Evolutionary conservation across 495 filamentous ascomycete genomes (phyloP), one percentile per base, ranked within the genome.

Genomic region (Penicillium samsonianum): DNA sequence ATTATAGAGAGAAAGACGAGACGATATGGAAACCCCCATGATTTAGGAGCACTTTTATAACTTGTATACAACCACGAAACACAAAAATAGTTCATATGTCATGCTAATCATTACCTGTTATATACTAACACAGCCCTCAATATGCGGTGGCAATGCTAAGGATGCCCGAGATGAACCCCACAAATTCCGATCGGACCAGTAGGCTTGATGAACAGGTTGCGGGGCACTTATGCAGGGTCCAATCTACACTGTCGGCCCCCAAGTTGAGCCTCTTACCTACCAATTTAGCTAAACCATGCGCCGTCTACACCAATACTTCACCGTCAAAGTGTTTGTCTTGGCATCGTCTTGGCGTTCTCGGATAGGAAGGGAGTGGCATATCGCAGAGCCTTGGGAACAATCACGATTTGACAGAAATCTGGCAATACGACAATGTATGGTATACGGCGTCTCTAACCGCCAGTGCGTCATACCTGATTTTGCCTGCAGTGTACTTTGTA

Each of bases 61-160:
- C n/a, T n/a, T n/a, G n/a, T n/a, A n/a, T n/a, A n/a, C n/a, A n/a
- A n/a, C n/a, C n/a, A n/a, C n/a, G n/a, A 41, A 11, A 8, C 4
- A 7, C 7, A 42, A 42, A 20, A 40, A 16, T 7, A 2, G 42
- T 48, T 26, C 35, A 19, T 31, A 37, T 12, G 22, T 40, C 40
- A 38, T 37, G 48, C 5, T 26, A 20, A 62, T 62, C 60, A 55
- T 51, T 62, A 12, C 60, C 50, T 23, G 20, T 55, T 47, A 23
- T 30, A 45, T 23, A 8, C 17, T 25, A 25, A 49, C 60, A 62
- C 60, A 62, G 60, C 60, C 56, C 42, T 53, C 42, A 11, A 20
- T 16, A 43, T 20, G 30, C 41, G 14, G 51, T 62, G 60, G 55
- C 60, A 30, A 62, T 23, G 60, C 60, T 55, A 55, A 58, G 60